Evolutionary conservation across 140 eudicot species (phyloP).

Genomic region (Artemisia princeps): DNA sequence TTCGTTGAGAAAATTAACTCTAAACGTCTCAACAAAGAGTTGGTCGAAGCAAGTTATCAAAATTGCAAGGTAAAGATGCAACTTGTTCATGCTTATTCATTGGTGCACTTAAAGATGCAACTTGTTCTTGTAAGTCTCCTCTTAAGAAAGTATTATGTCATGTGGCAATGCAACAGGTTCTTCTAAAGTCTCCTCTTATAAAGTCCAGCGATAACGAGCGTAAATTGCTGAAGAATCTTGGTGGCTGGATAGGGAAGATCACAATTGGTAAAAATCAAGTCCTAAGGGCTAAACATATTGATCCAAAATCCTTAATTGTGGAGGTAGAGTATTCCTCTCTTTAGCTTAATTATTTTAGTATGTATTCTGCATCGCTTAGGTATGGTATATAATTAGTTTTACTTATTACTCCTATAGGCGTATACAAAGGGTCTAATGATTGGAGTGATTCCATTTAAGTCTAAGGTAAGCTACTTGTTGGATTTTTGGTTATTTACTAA

Average conservation of each 20-base stretch:
- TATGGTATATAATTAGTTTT: background rate
- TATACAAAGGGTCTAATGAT: slow-evolving; percentile 52
- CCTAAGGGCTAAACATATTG: slow-evolving; percentile 55
- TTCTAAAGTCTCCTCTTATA: slow-evolving; percentile 60
- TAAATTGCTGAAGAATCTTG: slow-evolving; percentile 62
- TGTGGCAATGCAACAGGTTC: slow-evolving; percentile 44
- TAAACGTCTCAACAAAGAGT: slow-evolving; percentile 32
- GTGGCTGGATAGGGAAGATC: slow-evolving; percentile 82
- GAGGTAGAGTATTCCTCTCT: slow-evolving; percentile 39
- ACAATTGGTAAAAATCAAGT: slow-evolving; percentile 67
- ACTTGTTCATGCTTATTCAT: background rate
- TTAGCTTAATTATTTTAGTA: background rate
- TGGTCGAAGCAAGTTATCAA: slow-evolving; percentile 41
- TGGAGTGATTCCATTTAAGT: slow-evolving; percentile 37
- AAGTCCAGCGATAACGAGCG: slow-evolving; percentile 67
- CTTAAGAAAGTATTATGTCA: background rate
- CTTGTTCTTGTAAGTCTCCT: background rate
- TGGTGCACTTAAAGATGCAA: slow-evolving; percentile 5
- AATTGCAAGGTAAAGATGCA: slow-evolving; percentile 52
- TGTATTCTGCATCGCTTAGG: background rate
- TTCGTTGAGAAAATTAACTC: slow-evolving; percentile 46
- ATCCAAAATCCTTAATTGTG: slow-evolving; percentile 59
- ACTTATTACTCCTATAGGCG: slow-evolving; percentile 26
- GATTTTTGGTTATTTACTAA: background rate
- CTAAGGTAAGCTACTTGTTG: slow-evolving; percentile 22